These are phyloP conservation scores for Petunia hybrid DNA, from an alignment of 305 asterid genomes.

Conservation along the genomic window DNA sequence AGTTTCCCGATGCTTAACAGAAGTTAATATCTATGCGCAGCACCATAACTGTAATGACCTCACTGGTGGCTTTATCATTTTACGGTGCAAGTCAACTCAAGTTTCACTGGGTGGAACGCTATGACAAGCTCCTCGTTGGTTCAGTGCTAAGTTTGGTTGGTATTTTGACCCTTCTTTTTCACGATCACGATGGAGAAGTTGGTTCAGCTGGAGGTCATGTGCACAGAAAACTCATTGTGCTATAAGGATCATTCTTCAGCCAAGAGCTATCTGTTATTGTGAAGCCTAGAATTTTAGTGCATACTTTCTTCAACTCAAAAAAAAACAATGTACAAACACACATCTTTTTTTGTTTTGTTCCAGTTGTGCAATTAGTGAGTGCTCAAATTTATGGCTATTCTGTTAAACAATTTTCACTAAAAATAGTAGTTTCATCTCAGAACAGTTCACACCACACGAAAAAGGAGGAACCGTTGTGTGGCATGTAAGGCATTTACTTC, in stretches of 20 bases:
- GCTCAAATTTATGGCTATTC: slow-evolving; percentile 17
- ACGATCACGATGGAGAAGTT: slow-evolving; percentile 62
- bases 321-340: not conserved
- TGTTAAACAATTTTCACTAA: not conserved
- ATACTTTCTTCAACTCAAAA: not conserved
- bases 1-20: slow-evolving; percentile 10
- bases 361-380: slow-evolving; percentile 13
- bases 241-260: slow-evolving; percentile 38
- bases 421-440: not conserved
- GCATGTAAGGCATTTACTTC: slow-evolving; percentile 1
- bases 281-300: slow-evolving; percentile 28
- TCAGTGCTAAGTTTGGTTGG: slow-evolving; percentile 92
- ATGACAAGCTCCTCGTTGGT: slow-evolving; percentile 95
- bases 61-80: slow-evolving; percentile 96
- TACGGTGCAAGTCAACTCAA: slow-evolving; percentile 97
- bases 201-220: slow-evolving; percentile 53
- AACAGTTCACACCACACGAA: no score
- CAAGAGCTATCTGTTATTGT: slow-evolving; percentile 32
- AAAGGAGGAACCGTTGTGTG: not conserved
- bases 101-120: slow-evolving; percentile 96
- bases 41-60: slow-evolving; percentile 93
- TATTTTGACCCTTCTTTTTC: slow-evolving; percentile 84
- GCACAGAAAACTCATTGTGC: slow-evolving; percentile 71
- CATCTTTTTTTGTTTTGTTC: not conserved
- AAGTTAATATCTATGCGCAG: slow-evolving; percentile 50